phyloP scores from a whole-genome alignment of 306 rosid genomes.

The Acacia melanoxylon region DNA sequence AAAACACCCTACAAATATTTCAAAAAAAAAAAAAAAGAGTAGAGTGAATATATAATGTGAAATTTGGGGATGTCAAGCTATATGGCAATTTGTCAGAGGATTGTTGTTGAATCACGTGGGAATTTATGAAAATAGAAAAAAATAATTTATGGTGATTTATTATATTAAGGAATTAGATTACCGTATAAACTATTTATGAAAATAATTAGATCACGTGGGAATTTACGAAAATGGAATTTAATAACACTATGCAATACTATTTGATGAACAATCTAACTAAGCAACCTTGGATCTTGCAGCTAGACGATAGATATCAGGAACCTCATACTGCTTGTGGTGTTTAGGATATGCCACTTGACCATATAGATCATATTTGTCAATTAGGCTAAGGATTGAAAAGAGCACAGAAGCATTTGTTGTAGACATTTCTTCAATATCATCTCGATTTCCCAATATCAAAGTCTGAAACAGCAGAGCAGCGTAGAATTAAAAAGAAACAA shows the following conservation, averaged over 20 bases:
- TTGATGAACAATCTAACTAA: constrained; percentile 3
- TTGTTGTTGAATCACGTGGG: background rate
- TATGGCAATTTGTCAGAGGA: background rate
- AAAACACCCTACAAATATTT: constrained; percentile 86
- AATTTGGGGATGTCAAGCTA: background rate
- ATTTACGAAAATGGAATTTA: background rate
- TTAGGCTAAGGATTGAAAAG: constrained; percentile 85
- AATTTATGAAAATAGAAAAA: background rate
- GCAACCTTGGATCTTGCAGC: constrained; percentile 97
- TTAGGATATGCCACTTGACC: constrained; percentile 99
- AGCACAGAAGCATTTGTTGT: constrained; percentile 90
- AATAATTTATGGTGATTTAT: background rate
- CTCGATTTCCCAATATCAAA: constrained; percentile 95
- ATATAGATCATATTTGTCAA: constrained; percentile 93
- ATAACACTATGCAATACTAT: background rate
- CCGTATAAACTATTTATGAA: background rate
- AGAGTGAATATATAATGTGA: constrained; percentile 3
- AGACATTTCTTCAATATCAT: constrained; percentile 98
- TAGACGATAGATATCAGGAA: constrained; percentile 92
- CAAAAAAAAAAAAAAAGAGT: constrained; percentile 26
- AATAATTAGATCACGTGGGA: too few relatives aligned
- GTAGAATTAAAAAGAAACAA: constrained; percentile 15
- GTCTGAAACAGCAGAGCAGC: constrained; percentile 57
- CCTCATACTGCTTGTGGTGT: constrained; percentile 96
- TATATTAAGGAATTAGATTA: background rate